phyloP scores from a whole-genome alignment of 2,329 filamentous ascomycete species.

The Colletotrichum falcatum region DNA sequence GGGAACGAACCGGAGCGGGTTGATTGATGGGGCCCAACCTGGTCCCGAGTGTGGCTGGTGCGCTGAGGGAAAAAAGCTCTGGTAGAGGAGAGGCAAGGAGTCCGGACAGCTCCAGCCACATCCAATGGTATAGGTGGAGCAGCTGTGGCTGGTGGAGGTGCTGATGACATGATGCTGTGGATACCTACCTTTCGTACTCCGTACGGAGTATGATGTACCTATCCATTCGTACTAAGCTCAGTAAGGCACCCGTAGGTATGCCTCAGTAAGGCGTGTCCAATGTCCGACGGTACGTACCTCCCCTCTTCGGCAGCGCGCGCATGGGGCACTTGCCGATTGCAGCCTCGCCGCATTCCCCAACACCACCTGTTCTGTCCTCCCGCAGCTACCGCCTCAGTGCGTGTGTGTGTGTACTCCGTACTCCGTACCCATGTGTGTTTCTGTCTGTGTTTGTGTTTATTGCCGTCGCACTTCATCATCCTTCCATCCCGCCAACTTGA shows the following conservation, averaged over 20 bases:
- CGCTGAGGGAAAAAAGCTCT: too few relatives aligned
- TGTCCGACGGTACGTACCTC: not conserved
- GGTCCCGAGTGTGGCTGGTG: too few relatives aligned
- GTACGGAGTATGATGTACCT: too few relatives aligned
- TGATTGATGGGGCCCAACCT: not conserved
- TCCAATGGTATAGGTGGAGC: not conserved
- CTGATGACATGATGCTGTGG: constrained; percentile 34
- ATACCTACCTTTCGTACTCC: too few relatives aligned
- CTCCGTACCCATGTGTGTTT: too few relatives aligned
- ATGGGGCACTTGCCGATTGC: constrained; percentile 9
- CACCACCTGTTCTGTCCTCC: constrained; percentile 3
- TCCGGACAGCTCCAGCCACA: constrained; percentile 8
- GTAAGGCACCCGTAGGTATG: too few relatives aligned
- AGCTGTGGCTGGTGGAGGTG: not conserved
- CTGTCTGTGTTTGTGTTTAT: not conserved
- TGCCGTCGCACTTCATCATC: constrained; percentile 6
- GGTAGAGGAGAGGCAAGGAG: too few relatives aligned
- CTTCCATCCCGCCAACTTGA: constrained; percentile 7
- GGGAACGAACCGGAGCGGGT: constrained; percentile 18
- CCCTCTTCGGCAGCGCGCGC: constrained; percentile 1
- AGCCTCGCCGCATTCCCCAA: constrained; percentile 40
- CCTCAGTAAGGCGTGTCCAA: not conserved
- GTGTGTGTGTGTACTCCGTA: too few relatives aligned
- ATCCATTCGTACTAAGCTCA: too few relatives aligned
- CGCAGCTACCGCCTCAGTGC: not conserved